Conservation (phyloP, 2,329 filamentous ascomycete species). For the Ceratocystis eucalypticola region DNA sequence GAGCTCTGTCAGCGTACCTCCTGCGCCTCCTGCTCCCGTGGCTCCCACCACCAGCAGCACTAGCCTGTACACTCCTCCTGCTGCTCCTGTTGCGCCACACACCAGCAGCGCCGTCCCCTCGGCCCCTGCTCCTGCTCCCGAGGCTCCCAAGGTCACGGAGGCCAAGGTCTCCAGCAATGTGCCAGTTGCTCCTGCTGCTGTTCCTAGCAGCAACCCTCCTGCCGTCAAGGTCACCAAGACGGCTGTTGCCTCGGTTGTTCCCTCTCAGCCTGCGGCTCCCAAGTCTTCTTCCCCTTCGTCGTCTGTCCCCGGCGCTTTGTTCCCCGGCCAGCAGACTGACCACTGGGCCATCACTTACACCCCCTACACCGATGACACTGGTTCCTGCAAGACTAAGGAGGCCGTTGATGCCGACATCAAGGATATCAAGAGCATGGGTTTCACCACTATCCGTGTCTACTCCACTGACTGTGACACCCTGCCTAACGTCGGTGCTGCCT, state of each 20-base stretch:
- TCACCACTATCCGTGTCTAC: constrained; percentile 68
- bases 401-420: constrained; percentile 48
- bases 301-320: constrained; percentile 22
- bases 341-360: constrained; percentile 72
- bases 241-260: constrained; percentile 21
- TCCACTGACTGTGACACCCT: constrained; percentile 81
- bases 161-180: background rate
- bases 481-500: constrained; percentile 57
- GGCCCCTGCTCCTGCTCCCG: background rate
- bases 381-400: constrained; percentile 50
- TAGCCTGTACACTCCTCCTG: background rate
- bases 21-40: constrained; percentile 19
- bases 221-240: constrained; percentile 19
- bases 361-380: constrained; percentile 46
- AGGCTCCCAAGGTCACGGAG: background rate
- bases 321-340: constrained; percentile 33
- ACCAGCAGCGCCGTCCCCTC: background rate
- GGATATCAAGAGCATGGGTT: constrained; percentile 50
- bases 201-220: background rate
- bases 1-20: constrained; percentile 15
- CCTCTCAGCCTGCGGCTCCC: constrained; percentile 23
- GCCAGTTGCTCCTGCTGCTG: background rate
- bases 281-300: constrained; percentile 20
- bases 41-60: background rate
- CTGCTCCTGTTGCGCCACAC: background rate